These are phyloP conservation scores for Phaeomoniella chlamydospora DNA, from an alignment of 2,329 filamentous ascomycete genomes.

Conservation along the genomic window DNA sequence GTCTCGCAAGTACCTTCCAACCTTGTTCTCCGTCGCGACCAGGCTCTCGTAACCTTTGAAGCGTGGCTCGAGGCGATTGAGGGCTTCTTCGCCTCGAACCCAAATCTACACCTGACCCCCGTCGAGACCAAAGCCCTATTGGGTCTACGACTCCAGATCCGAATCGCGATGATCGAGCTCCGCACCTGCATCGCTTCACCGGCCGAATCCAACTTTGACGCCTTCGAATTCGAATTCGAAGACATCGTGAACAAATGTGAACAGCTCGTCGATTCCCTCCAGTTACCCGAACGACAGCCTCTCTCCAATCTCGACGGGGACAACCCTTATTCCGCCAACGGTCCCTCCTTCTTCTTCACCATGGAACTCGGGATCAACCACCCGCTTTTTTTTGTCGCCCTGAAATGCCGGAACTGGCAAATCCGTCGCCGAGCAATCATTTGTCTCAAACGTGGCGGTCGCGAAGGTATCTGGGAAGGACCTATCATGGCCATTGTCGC, in stretches of 20 bases:
- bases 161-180: constrained; percentile 12
- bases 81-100: constrained; percentile 7
- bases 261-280: constrained; percentile 8
- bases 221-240: constrained; percentile 10
- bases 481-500: constrained; percentile 16
- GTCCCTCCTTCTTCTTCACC: no score
- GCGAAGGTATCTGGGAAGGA: constrained; percentile 21
- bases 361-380: constrained; percentile 18
- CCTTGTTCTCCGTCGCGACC: constrained; percentile 8
- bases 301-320: constrained; percentile 5
- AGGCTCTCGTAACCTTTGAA: constrained; percentile 11
- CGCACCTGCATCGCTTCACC: constrained; percentile 11
- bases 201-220: constrained; percentile 11
- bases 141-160: constrained; percentile 12
- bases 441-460: constrained; percentile 16
- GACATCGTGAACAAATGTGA: constrained; percentile 13
- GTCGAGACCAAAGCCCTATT: constrained; percentile 11
- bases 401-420: constrained; percentile 14
- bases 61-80: constrained; percentile 11
- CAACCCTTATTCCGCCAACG: constrained; percentile 3
- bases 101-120: constrained; percentile 3
- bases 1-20: constrained; percentile 7
- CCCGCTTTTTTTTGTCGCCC: constrained; percentile 17
- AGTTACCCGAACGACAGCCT: constrained; percentile 7
- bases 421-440: constrained; percentile 15